phyloP scores from a whole-genome alignment of 1,284 basidiomycete genomes.

The Heliocybe sulcata region DNA sequence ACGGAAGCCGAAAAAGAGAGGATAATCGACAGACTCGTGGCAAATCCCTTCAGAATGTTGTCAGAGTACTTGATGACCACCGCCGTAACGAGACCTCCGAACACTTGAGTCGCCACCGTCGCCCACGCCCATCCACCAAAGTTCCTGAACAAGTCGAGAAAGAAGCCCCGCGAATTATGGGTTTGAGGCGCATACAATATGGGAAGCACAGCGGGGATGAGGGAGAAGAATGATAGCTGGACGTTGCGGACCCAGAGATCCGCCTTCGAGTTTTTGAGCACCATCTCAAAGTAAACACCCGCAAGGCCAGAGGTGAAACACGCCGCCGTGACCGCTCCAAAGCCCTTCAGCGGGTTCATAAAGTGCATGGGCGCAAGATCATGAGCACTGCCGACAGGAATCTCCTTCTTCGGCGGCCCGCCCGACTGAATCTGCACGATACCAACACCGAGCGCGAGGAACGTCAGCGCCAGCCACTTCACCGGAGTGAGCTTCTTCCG shows the following conservation, averaged over 20 bases:
- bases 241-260: constrained; percentile 97
- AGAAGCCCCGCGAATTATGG: constrained; percentile 27
- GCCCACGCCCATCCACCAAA: constrained; percentile 94
- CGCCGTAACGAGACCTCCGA: constrained; percentile 91
- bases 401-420: constrained; percentile 18
- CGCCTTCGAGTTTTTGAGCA: constrained; percentile 83
- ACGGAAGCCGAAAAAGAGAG: constrained; percentile 91
- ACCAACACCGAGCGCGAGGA: constrained; percentile 87
- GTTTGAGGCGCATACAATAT: constrained; percentile 43
- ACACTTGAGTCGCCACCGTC: constrained; percentile 84
- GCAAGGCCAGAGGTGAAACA: constrained; percentile 98
- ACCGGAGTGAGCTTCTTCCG: constrained; percentile 66
- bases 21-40: constrained; percentile 89
- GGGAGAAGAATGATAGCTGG: constrained; percentile 90
- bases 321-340: constrained; percentile 81
- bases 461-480: constrained; percentile 82
- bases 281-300: constrained; percentile 98
- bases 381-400: constrained; percentile 25
- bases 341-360: constrained; percentile 85
- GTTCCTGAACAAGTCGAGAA: constrained; percentile 54
- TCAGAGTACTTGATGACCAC: constrained; percentile 85
- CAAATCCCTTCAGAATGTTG: constrained; percentile 93
- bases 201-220: constrained; percentile 85
- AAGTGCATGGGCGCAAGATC: constrained; percentile 27
- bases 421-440: constrained; percentile 86